Evolutionary conservation across 352 stramenopile species (phyloP), one percentile per base, ranked within the genome.

Genomic region (Phytopythium montanum): DNA sequence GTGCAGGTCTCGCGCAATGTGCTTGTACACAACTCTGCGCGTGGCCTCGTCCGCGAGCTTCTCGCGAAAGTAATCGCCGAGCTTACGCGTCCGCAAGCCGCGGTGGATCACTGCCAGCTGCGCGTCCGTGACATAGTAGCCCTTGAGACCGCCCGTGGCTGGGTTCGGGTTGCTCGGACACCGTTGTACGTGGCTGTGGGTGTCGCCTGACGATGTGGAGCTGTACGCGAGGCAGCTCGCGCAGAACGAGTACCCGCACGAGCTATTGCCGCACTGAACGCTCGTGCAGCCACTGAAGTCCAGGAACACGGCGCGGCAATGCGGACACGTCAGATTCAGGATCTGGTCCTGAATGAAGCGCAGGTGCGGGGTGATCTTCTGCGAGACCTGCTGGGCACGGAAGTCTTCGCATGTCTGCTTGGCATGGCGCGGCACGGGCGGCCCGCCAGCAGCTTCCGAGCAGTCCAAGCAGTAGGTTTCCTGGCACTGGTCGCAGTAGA

Each of bases 221-320:
- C 55, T 58, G 51, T 46, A 68, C 1, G 36, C 55, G 21, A 70
- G 49, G 38, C 65, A 71, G 52, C 68, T 71, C 50, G 65, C 65
- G 41, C 65, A 71, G 42, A 71, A 71, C 38, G 61, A 49, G 21
- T 58, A 48, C 16, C 49, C 50, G 38, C 65, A 71, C 9, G 44
- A 60, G 14, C 60, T 5, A 34, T 71, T 71, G 45, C 65, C 65
- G 52, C 65, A 71, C 18, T 61, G 45, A 10, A 71, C 65, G 23
- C 60, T 64, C 18, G 65, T 71, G 60, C 65, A 71, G 18, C 65
- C 60, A 1, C 60, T 56, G 45, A 68, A 72, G 39, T 72, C 65
- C 19, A 72, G 54, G 21, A 72, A 72, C 3, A 65, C 60, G 5
- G 39, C 29, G 25, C 38, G 54, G 54, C 65, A 72, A n/a, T 59